Base-by-base conservation (phyloP, 2,329 filamentous ascomycete genomes). In the Fusarium sp. region DNA sequence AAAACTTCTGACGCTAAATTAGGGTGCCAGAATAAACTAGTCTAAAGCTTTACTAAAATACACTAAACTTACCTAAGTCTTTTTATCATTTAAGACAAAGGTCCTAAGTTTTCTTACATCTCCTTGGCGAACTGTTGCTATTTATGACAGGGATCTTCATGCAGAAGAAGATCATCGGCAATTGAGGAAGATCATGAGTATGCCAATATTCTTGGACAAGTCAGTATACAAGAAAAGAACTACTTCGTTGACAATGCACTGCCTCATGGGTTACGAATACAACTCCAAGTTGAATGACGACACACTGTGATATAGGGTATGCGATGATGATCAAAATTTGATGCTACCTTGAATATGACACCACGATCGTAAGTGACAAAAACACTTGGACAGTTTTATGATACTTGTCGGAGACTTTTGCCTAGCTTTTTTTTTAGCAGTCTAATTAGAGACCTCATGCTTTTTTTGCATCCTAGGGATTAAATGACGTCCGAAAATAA, bases 91-190 rank as follows among this genome's bases (percentile, higher is more conserved):
- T n/a, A n/a, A n/a, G n/a, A n/a, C n/a, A n/a, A n/a, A n/a, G n/a
- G n/a, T n/a, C n/a, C n/a, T n/a, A n/a, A n/a, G n/a, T n/a, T n/a
- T n/a, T n/a, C n/a, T n/a, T n/a, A n/a, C n/a, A n/a, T n/a, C n/a
- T n/a, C n/a, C n/a, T n/a, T n/a, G n/a, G n/a, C n/a, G n/a, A n/a
- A 33, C 28, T 28, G 26, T 35, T 15, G 39, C 30, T 31, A 22
- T 30, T 47, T 38, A 28, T 16, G 58, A 53, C 58, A 58, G 31
- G 50, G 65, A 53, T 69, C 20, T 9, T 57, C 58, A 69, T 64
- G 58, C 50, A 56, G 15, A 30, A 66, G 50, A 57, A 36, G 58
- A 50, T 55, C 65, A 68, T 64, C 57, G 28, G 42, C 26, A 68
- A n/a, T 48, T 50, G 48, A 39, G 30, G 26, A 42, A 38, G 31